Base-by-base conservation (phyloP, 306 rosid species). In the Erythrophleum fordii region DNA sequence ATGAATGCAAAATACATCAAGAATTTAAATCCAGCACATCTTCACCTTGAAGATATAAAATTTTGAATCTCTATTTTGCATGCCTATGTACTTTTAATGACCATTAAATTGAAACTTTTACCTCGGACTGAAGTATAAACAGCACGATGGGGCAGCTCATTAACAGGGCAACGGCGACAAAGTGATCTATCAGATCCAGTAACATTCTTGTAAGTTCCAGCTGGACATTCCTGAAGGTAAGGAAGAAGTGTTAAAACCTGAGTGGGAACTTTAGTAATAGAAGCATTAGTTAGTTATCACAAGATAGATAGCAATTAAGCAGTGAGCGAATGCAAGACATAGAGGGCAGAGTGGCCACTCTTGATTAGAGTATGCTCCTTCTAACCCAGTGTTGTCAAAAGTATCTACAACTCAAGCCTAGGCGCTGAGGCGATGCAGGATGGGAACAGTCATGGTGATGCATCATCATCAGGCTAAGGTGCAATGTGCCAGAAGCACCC, bases 131-230 rank as follows among this genome's bases (percentile, higher is more conserved):
- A 42, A 79, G 85, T 77, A 77, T 87, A 96, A 79, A 72, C 86
- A 41, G 99, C 98, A 62, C 98, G 98, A 65, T 76, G 86, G 58
- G 99, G 99, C 81, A 96, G 99, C 81, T 86, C 91, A 31, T 77
- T 20, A 58, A 82, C 88, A 79, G 99, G 98, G 76, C 99, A 96
- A 44, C 1, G 80, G 72, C 10, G 91, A 83, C 99, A 96, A 82
- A 96, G 99, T 69, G 83, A 83, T 76, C 46, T 81, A 84, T 93
- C 97, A 73, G 99, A 93, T 83, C 99, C 99, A 76, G 86, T 83
- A 64, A 83, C 90, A 87, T 93, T 90, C 92, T 93, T 96, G 80
- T 86, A 96, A 70, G 99, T 96, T 73, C 99, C 99, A 60, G 84
- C 87, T 8, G 99, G 98, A 85, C 99, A 93, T 92, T 87, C 97